Evolutionary conservation across 2,329 filamentous ascomycete genomes (phyloP).

Genomic region (Volutella citrinella): DNA sequence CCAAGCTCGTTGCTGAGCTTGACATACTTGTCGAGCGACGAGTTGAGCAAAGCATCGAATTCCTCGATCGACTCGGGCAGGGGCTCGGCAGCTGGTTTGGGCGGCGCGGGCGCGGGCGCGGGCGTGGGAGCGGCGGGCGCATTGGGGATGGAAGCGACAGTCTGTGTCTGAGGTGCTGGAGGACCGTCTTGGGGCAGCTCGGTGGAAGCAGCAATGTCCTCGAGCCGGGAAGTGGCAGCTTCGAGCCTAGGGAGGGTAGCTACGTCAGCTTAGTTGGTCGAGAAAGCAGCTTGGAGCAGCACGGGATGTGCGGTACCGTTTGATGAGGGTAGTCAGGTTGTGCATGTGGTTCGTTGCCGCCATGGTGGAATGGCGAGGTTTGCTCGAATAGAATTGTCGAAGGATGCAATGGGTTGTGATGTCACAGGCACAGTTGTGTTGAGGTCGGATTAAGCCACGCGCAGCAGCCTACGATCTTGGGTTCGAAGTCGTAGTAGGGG

Average conservation of each 20-base stretch:
- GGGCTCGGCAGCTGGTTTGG: slow-evolving; percentile 46
- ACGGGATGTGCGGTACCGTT: too few relatives aligned
- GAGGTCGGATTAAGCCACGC: too few relatives aligned
- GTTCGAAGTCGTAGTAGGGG: too few relatives aligned
- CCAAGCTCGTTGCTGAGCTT: slow-evolving; percentile 76
- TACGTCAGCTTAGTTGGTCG: too few relatives aligned
- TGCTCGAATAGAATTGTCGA: too few relatives aligned
- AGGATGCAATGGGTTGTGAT: too few relatives aligned
- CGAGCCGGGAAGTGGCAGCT: slow-evolving; percentile 90
- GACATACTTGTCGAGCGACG: slow-evolving; percentile 74
- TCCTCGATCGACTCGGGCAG: slow-evolving; percentile 79
- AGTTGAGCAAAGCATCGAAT: slow-evolving; percentile 76
- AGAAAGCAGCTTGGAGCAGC: too few relatives aligned
- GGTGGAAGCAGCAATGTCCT: slow-evolving; percentile 86
- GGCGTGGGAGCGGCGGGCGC: slow-evolving; percentile 32
- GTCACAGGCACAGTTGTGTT: too few relatives aligned
- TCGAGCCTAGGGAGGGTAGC: slow-evolving; percentile 77
- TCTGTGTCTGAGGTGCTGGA: slow-evolving; percentile 40
- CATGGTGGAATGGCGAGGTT: slow-evolving; percentile 45
- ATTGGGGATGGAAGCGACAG: slow-evolving; percentile 30
- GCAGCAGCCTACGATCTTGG: too few relatives aligned
- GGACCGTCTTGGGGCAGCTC: slow-evolving; percentile 55
- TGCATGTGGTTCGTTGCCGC: slow-evolving; percentile 82
- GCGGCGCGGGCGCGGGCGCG: slow-evolving; percentile 29
- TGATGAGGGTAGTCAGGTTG: slow-evolving; percentile 95